Conservation (phyloP, 495 filamentous ascomycete species). For the Aspergillus coremiiformis region DNA sequence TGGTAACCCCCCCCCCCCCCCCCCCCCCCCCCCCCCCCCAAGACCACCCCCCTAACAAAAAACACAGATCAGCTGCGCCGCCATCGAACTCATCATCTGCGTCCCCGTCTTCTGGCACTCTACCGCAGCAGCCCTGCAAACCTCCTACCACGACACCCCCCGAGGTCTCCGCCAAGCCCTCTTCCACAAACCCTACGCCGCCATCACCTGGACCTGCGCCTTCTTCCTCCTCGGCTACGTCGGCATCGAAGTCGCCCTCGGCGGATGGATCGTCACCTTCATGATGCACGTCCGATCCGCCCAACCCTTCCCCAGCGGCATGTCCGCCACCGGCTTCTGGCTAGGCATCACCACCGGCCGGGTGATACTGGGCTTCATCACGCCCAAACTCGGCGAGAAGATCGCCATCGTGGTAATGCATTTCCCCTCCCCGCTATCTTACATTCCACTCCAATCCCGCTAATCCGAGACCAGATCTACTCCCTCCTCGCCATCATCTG, state of each 20-base stretch:
- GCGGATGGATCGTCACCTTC: slow-evolving; percentile 62
- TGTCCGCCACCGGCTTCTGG: slow-evolving; percentile 60
- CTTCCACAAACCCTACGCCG: slow-evolving; percentile 32
- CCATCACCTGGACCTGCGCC: slow-evolving; percentile 70
- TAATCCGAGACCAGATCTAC: slow-evolving; percentile 35
- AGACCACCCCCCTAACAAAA: not conserved
- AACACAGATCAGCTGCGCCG: slow-evolving; percentile 51
- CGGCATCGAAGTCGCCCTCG: slow-evolving; percentile 73
- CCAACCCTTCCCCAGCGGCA: slow-evolving; percentile 47
- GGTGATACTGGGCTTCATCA: slow-evolving; percentile 55
- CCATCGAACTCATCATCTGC: slow-evolving; percentile 49
- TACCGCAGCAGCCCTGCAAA: slow-evolving; percentile 54
- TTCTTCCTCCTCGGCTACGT: slow-evolving; percentile 74
- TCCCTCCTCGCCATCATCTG: slow-evolving; percentile 43
- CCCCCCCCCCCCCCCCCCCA: no score
- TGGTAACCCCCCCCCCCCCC: no score
- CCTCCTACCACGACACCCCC: slow-evolving; percentile 22
- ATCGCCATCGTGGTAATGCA: slow-evolving; percentile 44
- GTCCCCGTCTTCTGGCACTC: slow-evolving; percentile 59
- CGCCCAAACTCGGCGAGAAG: slow-evolving; percentile 53
- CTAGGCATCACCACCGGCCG: slow-evolving; percentile 55
- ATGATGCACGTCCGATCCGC: slow-evolving; percentile 53
- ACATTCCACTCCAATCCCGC: not conserved
- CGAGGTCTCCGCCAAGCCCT: slow-evolving; percentile 50
- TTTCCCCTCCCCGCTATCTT: not conserved